Conservation (phyloP, 805 yeast species). For the Yamadazyma olivae region DNA sequence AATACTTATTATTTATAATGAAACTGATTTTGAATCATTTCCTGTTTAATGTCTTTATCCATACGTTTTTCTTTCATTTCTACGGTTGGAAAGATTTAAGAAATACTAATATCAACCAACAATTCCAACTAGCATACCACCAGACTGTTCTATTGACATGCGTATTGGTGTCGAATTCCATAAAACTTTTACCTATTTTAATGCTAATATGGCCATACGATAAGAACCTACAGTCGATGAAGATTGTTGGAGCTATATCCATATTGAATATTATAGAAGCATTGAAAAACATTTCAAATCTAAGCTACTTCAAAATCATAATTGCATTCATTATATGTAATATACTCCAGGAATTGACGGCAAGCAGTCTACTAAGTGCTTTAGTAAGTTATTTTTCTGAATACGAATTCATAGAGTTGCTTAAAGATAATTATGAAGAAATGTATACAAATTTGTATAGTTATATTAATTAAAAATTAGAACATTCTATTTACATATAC, state of each 20-base stretch:
- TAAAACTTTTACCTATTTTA: slow-evolving; percentile 82
- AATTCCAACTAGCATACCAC: slow-evolving; percentile 5
- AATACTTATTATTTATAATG: slow-evolving; percentile 54
- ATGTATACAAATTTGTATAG: background rate
- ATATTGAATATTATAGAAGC: slow-evolving; percentile 67
- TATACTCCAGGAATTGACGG: slow-evolving; percentile 9
- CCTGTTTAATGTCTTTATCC: slow-evolving; percentile 37
- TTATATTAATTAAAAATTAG: slow-evolving; percentile 1
- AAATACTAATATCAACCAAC: slow-evolving; percentile 1
- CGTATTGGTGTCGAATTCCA: slow-evolving; percentile 69
- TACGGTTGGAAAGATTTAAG: slow-evolving; percentile 4
- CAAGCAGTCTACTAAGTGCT: slow-evolving; percentile 12
- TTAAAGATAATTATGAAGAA: slow-evolving; percentile 5
- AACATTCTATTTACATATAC: slow-evolving; percentile 1
- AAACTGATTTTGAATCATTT: slow-evolving; percentile 49
- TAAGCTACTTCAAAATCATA: slow-evolving; percentile 14
- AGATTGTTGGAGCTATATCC: slow-evolving; percentile 58
- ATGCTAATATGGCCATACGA: slow-evolving; percentile 98
- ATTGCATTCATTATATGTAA: slow-evolving; percentile 15
- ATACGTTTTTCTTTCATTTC: slow-evolving; percentile 15
- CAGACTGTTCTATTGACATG: slow-evolving; percentile 58
- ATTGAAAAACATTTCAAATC: slow-evolving; percentile 19
- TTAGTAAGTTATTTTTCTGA: slow-evolving; percentile 14
- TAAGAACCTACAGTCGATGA: slow-evolving; percentile 56
- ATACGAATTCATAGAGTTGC: slow-evolving; percentile 3